Percentiles rank a stretch among this genome's conserved stretches.
Conservation (phyloP, 306 rosid genomes). For the Rosa persica region DNA sequence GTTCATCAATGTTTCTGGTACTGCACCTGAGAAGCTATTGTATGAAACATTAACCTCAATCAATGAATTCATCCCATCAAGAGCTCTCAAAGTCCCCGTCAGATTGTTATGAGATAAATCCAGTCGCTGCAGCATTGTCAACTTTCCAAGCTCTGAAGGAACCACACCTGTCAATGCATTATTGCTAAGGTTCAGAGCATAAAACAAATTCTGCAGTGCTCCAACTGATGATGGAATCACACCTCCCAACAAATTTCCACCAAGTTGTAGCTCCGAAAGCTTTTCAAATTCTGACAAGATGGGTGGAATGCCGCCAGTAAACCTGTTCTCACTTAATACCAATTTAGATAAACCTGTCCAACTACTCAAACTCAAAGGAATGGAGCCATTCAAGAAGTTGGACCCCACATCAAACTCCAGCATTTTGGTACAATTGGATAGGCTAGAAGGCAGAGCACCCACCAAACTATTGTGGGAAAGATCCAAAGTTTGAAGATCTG, state of each 20-base stretch:
- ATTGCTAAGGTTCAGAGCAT: conserved; percentile 69
- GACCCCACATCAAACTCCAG: conserved; percentile 58
- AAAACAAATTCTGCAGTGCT: conserved; percentile 43
- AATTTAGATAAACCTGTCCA: conserved; percentile 53
- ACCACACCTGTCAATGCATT: conserved; percentile 63
- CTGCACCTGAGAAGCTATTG: conserved; percentile 62
- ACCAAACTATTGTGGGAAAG: conserved; percentile 60
- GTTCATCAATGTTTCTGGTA: conserved; percentile 55
- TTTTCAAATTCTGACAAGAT: conserved; percentile 44
- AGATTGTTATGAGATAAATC: conserved; percentile 76
- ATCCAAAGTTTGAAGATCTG: conserved; percentile 43
- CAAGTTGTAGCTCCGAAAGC: conserved; percentile 65
- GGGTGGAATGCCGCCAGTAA: conserved; percentile 58
- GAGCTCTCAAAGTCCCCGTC: conserved; percentile 54
- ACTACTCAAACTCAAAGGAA: conserved; percentile 54
- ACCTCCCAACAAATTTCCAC: conserved; percentile 74
- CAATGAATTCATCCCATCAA: conserved; percentile 47
- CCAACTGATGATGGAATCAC: conserved; percentile 66
- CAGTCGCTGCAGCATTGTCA: conserved; percentile 36
- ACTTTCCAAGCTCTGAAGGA: conserved; percentile 51
- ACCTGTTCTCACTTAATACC: conserved; percentile 58
- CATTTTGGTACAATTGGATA: conserved; percentile 58
- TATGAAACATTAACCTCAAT: conserved; percentile 52
- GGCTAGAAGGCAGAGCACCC: conserved; percentile 66
- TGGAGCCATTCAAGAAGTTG: conserved; percentile 65